Evolutionary conservation across 2,329 filamentous ascomycete species (phyloP).

Genomic region (Byssoonygena ceratinophila): DNA sequence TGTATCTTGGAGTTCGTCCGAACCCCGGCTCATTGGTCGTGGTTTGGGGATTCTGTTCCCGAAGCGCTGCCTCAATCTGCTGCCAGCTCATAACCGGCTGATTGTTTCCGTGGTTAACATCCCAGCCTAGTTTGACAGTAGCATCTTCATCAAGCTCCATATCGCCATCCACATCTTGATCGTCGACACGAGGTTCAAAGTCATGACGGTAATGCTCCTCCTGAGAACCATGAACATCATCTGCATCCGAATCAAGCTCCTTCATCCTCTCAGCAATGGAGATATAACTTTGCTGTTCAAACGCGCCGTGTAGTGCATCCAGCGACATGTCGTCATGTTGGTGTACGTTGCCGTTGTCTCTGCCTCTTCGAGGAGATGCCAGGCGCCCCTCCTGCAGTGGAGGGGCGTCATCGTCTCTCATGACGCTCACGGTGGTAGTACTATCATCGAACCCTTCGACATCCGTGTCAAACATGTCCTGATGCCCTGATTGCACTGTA

Average conservation of each 20-base stretch:
- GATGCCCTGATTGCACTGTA: constrained; percentile 12
- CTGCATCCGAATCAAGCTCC: constrained; percentile 29
- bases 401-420: constrained; percentile 25
- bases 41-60: constrained; percentile 7
- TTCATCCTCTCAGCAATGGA: constrained; percentile 28
- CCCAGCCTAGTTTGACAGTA: constrained; percentile 3
- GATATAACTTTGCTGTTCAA: constrained; percentile 10
- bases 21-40: neutral
- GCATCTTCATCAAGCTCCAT: constrained; percentile 1
- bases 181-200: constrained; percentile 25
- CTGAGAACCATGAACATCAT: constrained; percentile 24
- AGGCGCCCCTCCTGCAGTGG: neutral
- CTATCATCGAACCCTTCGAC: constrained; percentile 37
- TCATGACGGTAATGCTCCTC: constrained; percentile 21
- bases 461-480: constrained; percentile 36
- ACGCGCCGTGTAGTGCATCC: constrained; percentile 6
- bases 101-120: neutral
- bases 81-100: constrained; percentile 26
- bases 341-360: constrained; percentile 10
- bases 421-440: constrained; percentile 33
- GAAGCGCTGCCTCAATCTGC: constrained; percentile 29
- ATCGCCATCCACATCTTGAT: constrained; percentile 1
- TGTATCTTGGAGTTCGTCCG: neutral
- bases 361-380: constrained; percentile 9
- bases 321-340: neutral